Conservation (phyloP, 148 eudicot species). For the Camellia sinensis region DNA sequence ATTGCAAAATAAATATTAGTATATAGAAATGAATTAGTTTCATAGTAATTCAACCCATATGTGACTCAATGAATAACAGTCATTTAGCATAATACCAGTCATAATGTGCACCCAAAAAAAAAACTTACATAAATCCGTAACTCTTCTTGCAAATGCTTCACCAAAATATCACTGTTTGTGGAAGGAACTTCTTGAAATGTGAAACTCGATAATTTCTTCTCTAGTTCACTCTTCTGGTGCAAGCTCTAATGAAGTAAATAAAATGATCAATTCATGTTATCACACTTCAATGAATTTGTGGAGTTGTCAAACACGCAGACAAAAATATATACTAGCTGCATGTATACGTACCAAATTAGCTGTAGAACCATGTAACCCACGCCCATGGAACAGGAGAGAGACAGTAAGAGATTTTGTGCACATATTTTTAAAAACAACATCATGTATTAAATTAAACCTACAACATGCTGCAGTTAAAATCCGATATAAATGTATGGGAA, state of each 20-base stretch:
- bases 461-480: no score
- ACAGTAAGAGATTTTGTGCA: neutral
- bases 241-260: slow-evolving; percentile 48
- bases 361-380: neutral
- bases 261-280: slow-evolving; percentile 11
- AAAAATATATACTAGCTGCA: neutral
- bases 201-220: slow-evolving; percentile 45
- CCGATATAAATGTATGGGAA: no score
- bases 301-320: neutral
- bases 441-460: neutral
- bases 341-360: neutral
- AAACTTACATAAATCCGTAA: slow-evolving; percentile 67
- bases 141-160: slow-evolving; percentile 90
- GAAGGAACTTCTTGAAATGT: slow-evolving; percentile 43
- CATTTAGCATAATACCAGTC: no score
- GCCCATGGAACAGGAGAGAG: neutral
- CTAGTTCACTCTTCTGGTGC: slow-evolving; percentile 61
- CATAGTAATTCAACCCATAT: neutral
- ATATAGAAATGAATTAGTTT: neutral
- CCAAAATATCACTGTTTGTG: slow-evolving; percentile 50
- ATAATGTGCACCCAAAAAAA: neutral
- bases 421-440: neutral
- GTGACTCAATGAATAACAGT: neutral
- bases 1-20: no score
- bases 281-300: neutral